These are phyloP conservation scores for Xylariaceae sp. DNA, from an alignment of 2,329 filamentous ascomycete species.

Conservation along the genomic window DNA sequence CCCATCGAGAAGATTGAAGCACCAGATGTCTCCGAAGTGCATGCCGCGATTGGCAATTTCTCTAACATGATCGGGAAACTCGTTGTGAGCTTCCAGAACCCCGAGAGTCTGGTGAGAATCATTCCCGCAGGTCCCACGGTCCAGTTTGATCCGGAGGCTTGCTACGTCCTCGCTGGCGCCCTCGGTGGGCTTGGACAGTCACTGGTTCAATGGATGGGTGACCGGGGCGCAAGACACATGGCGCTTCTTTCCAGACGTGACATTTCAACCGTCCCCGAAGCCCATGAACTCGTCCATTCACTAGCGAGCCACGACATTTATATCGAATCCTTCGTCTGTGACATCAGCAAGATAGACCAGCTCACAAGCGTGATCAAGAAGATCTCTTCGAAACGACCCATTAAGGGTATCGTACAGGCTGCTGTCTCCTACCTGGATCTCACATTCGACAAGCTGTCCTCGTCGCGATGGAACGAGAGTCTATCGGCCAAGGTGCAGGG, in stretches of 20 bases:
- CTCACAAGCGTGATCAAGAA: not conserved
- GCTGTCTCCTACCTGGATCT: conserved; percentile 3
- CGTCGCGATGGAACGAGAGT: conserved; percentile 16
- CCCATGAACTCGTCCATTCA: not conserved
- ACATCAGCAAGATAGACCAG: not conserved
- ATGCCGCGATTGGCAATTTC: not conserved
- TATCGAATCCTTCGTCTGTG: not conserved
- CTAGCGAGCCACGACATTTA: not conserved
- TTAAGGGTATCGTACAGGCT: not conserved
- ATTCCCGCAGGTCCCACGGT: not conserved
- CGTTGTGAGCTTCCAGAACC: conserved; percentile 17
- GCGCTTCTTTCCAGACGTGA: conserved; percentile 22
- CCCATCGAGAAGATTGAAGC: not conserved
- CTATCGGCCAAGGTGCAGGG: conserved; percentile 25
- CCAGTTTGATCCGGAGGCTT: conserved; percentile 20
- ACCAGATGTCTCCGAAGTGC: not conserved
- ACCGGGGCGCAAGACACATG: conserved; percentile 23
- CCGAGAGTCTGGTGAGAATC: conserved; percentile 9
- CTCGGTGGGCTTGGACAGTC: conserved; percentile 18
- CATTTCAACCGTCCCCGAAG: conserved; percentile 1
- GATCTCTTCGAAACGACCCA: not conserved
- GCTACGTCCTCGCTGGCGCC: conserved; percentile 24
- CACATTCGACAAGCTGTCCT: conserved; percentile 9
- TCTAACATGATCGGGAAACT: conserved; percentile 25
- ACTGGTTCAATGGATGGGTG: conserved; percentile 23